These are phyloP conservation scores for Sugiyamaella qingdaonensis DNA, from an alignment of 805 yeast species.

Conservation along the genomic window DNA sequence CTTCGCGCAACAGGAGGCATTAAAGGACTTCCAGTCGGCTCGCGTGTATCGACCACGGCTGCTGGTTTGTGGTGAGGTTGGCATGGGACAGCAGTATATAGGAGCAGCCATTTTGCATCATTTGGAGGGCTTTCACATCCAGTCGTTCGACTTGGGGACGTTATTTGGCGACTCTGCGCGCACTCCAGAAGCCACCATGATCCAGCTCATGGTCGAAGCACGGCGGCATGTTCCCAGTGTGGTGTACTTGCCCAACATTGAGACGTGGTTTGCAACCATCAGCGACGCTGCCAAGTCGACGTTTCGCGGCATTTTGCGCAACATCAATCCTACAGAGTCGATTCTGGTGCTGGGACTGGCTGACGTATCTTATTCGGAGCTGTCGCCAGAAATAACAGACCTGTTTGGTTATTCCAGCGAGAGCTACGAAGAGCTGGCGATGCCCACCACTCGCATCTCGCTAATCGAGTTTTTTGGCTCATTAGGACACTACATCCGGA, in stretches of 20 bases:
- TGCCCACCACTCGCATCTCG: conserved; percentile 44
- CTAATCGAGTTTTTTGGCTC: conserved; percentile 53
- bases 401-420: conserved; percentile 56
- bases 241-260: conserved; percentile 75
- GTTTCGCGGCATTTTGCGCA: conserved; percentile 62
- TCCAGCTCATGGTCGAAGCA: conserved; percentile 83
- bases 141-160: conserved; percentile 74
- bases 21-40: conserved; percentile 45
- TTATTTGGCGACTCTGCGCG: conserved; percentile 73
- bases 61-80: conserved; percentile 64
- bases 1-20: conserved; percentile 61
- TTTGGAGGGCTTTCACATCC: conserved; percentile 86
- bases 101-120: conserved; percentile 76
- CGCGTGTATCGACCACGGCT: conserved; percentile 81
- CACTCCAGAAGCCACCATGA: conserved; percentile 77
- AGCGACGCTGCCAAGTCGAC: conserved; percentile 69
- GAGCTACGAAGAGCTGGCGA: conserved; percentile 43
- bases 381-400: conserved; percentile 45
- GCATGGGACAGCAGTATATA: conserved; percentile 83
- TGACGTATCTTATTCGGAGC: conserved; percentile 41
- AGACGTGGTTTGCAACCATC: conserved; percentile 67
- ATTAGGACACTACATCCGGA: conserved; percentile 49
- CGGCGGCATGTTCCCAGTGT: conserved; percentile 86
- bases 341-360: conserved; percentile 72
- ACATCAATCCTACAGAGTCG: conserved; percentile 66